Evolutionary conservation across 441 rosid species (phyloP), one percentile per base, ranked within the genome.

Genomic region (Lepidium campestre): DNA sequence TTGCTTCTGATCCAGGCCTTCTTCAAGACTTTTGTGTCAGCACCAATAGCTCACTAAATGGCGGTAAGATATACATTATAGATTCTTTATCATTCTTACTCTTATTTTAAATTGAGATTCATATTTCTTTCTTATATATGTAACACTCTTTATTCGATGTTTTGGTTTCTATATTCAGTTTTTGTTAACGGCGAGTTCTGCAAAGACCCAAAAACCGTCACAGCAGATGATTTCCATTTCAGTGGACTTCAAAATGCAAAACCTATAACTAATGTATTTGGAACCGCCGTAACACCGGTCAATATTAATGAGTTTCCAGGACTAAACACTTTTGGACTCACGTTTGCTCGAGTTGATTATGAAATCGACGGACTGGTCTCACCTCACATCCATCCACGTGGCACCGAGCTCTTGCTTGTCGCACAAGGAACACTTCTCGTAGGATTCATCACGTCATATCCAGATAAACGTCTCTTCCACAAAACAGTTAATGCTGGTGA

Each of bases 1-100:
- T 44, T 53, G 74, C 68, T 54, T 70, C 74, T 13, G 81, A 81
- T 14, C 83, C 79, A 27, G 68, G 72, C 70, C 67, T 74, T n/a
- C 76, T 81, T 5, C 83, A 77, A 49, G 85, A 79, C 69, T 65
- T 82, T 9, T 82, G 85, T 0, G 78, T 82, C 0, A 69, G 63
- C 4, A 22, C 47, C 68, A 14, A 75, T 32, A 65, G 57, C 23
- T 34, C 79, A 39, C 32, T 47, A 6, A 2, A 71, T 54, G 72
- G 66, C 1, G 65, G 80, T 81, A 59, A n/a, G n/a, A n/a, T n/a
- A 70, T 59, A 18, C 47, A 60, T 59, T 19, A 32, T 8, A 0
- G 31, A 0, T 41, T 54, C 10, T 45, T 14, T 29, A 41, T 41
- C 2, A n/a, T 9, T 12, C 48, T 40, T n/a, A 15, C 12, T n/a